These are phyloP conservation scores for Sinapis alba DNA, from an alignment of 441 rosid genomes.

Conservation along the genomic window DNA sequence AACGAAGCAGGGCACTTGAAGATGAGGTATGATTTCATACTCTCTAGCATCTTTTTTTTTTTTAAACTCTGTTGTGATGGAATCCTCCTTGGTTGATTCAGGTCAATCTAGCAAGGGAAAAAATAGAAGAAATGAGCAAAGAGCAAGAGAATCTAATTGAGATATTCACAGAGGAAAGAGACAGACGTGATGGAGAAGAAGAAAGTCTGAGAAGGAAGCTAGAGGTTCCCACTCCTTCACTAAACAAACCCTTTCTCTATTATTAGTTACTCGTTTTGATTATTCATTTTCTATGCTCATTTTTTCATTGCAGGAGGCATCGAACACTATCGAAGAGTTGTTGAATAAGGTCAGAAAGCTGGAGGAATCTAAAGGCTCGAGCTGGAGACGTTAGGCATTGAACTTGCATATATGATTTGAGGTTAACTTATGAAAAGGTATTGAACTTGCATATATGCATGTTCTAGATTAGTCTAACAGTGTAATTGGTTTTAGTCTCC, in stretches of 20 bases:
- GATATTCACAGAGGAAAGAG: conserved; percentile 76
- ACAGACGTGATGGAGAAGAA: conserved; percentile 63
- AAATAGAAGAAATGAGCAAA: conserved; percentile 55
- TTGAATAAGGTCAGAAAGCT: conserved; percentile 32
- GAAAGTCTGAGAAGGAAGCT: conserved; percentile 62
- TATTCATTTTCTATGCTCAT: conserved; percentile 2
- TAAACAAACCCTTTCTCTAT: neutral
- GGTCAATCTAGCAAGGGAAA: conserved; percentile 50
- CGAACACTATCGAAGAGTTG: conserved; percentile 29
- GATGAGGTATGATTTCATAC: conserved; percentile 46
- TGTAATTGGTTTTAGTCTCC: neutral
- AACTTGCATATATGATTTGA: conserved; percentile 19
- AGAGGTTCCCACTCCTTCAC: conserved; percentile 45
- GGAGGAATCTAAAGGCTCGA: conserved; percentile 29
- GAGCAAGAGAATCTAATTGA: conserved; percentile 70
- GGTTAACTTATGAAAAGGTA: neutral
- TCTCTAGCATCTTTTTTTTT: neutral
- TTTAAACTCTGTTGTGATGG: neutral
- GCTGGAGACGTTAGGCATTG: conserved; percentile 28
- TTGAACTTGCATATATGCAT: conserved; percentile 25
- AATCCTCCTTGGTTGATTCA: conserved; percentile 11
- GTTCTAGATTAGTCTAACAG: conserved; percentile 23
- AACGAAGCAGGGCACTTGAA: conserved; percentile 51
- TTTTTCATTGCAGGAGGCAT: conserved; percentile 7
- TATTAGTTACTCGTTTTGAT: neutral